Evolutionary conservation across 2,329 filamentous ascomycete genomes (phyloP).

Genomic region (Fusarium sp.): DNA sequence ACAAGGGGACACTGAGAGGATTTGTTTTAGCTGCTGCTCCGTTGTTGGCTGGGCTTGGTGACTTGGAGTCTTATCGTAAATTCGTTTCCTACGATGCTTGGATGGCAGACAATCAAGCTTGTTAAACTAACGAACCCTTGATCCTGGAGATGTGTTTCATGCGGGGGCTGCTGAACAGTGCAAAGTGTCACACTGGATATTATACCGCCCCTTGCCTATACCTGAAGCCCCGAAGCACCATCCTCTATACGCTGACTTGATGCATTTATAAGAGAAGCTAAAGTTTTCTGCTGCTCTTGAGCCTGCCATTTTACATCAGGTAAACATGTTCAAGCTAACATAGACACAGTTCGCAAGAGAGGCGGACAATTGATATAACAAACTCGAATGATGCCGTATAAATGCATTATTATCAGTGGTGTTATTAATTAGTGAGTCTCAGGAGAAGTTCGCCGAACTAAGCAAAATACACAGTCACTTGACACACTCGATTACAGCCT

Average conservation of each 20-base stretch:
- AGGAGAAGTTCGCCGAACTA: neutral
- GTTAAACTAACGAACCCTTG: slow-evolving; percentile 17
- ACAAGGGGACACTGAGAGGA: neutral
- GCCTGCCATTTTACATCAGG: neutral
- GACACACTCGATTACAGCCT: neutral
- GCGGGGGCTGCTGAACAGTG: slow-evolving; percentile 19
- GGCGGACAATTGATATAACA: neutral
- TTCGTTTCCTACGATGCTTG: slow-evolving; percentile 20
- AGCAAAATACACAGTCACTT: neutral
- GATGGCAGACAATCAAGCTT: slow-evolving; percentile 12
- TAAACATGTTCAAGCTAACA: neutral
- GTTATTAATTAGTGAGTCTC: neutral
- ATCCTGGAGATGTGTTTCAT: slow-evolving; percentile 32
- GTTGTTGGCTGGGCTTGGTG: neutral
- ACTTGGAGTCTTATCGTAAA: slow-evolving; percentile 11
- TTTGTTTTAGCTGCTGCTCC: neutral
- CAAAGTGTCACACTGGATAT: slow-evolving; percentile 14
- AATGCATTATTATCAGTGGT: neutral
- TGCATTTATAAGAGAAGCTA: slow-evolving; percentile 3
- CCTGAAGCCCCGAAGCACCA: slow-evolving; percentile 10
- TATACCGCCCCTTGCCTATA: slow-evolving; percentile 23
- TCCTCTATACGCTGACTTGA: slow-evolving; percentile 3
- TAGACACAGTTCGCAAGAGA: neutral
- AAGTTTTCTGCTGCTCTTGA: neutral
- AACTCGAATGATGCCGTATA: neutral